Percentiles rank a stretch among this genome's conserved stretches.
Conservation (phyloP, 2,329 filamentous ascomycete genomes). For the Akanthomyces uredinophilus region DNA sequence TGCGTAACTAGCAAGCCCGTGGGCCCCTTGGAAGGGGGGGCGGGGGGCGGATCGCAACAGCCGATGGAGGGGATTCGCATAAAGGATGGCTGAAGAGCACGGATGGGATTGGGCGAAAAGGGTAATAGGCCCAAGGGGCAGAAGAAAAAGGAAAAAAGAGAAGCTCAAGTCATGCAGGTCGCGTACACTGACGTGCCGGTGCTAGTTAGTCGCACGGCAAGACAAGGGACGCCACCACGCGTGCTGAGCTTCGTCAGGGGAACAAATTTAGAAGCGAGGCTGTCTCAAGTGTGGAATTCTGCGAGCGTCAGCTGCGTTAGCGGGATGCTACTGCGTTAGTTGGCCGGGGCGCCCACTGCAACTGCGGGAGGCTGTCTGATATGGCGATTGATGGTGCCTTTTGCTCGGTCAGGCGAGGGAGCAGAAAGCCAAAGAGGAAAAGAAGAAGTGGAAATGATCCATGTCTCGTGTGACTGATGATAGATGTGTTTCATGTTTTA, state of each 20-base stretch:
- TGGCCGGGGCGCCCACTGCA: not conserved
- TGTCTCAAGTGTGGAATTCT: not conserved
- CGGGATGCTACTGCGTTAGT: not conserved
- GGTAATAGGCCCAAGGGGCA: no score
- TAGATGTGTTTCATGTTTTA: no score
- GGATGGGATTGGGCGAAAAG: not conserved
- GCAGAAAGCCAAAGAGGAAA: no score
- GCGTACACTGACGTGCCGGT: no score
- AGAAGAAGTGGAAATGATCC: not conserved
- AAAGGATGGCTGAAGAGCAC: not conserved
- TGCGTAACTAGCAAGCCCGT: not conserved
- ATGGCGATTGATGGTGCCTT: no score
- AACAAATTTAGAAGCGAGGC: not conserved
- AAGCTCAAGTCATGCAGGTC: no score
- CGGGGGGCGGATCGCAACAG: not conserved
- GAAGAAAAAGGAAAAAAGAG: no score
- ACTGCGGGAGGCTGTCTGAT: no score
- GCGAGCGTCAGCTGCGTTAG: not conserved
- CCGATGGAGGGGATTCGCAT: constrained; percentile 2
- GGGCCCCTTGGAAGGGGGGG: not conserved
- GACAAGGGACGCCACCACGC: not conserved
- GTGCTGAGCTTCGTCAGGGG: not conserved
- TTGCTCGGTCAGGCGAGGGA: no score
- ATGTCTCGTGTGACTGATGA: no score
- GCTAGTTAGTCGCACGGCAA: no score